These are phyloP conservation scores for Coemansia sp. DNA, from an alignment of 192 early-diverging fungal species.

Conservation along the genomic window DNA sequence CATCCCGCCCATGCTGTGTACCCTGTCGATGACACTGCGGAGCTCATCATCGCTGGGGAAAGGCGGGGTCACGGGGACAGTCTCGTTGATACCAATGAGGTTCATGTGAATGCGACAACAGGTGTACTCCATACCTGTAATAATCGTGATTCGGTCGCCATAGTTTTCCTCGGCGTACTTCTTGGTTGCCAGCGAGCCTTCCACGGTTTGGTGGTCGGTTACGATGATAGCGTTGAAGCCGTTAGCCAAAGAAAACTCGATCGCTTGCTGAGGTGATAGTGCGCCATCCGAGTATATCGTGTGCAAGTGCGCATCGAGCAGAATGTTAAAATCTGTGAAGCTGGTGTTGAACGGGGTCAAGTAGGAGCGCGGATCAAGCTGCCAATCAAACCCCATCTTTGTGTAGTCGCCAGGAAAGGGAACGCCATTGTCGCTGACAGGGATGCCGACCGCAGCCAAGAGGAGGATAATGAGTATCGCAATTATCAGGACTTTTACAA, in stretches of 20 bases:
- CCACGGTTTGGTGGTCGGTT: constrained; percentile 67
- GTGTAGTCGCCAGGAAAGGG: constrained; percentile 31
- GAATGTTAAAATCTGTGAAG: constrained; percentile 50
- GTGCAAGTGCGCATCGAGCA: constrained; percentile 67
- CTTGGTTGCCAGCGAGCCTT: constrained; percentile 60
- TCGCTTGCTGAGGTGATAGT: constrained; percentile 56
- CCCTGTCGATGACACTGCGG: constrained; percentile 55
- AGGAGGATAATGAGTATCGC: constrained; percentile 38
- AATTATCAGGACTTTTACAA: constrained; percentile 26
- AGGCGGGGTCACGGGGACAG: constrained; percentile 46
- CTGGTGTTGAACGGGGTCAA: constrained; percentile 22
- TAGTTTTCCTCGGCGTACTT: constrained; percentile 56
- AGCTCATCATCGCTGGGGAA: constrained; percentile 64
- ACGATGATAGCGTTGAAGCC: constrained; percentile 70
- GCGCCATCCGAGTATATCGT: constrained; percentile 61
- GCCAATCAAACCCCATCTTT: constrained; percentile 31
- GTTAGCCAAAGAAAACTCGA: constrained; percentile 66
- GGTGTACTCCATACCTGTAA: constrained; percentile 69
- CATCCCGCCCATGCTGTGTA: constrained; percentile 65
- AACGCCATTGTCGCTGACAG: constrained; percentile 41
- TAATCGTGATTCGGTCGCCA: constrained; percentile 56
- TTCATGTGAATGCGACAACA: constrained; percentile 73
- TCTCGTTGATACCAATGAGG: constrained; percentile 61
- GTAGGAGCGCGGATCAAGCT: constrained; percentile 13
- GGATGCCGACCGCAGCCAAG: constrained; percentile 39